Evolutionary conservation across 768 basidiomycete species (phyloP).

Genomic region (Suillus occidentalis): DNA sequence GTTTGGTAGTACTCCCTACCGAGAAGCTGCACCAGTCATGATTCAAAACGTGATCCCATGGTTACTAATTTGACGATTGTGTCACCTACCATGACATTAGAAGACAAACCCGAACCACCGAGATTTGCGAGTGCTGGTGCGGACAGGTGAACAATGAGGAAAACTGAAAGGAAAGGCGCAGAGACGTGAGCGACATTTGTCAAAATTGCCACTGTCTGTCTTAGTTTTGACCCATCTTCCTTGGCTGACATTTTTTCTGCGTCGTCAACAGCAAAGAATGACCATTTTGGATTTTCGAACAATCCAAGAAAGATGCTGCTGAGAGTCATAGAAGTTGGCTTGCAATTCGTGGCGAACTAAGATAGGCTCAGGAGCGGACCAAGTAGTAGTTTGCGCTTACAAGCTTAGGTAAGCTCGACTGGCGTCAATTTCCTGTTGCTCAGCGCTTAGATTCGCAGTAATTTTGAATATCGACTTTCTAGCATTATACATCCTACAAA

Average conservation of each 20-base stretch:
- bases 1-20: conserved; percentile 89
- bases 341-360: background rate
- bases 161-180: conserved; percentile 75
- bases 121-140: conserved; percentile 72
- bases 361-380: too few relatives aligned
- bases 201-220: conserved; percentile 33
- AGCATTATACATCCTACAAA: background rate
- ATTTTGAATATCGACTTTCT: background rate
- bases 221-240: background rate
- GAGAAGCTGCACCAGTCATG: conserved; percentile 50
- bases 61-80: background rate
- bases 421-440: too few relatives aligned
- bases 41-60: background rate
- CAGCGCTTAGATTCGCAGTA: background rate
- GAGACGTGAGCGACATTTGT: conserved; percentile 66
- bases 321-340: background rate
- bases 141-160: conserved; percentile 72
- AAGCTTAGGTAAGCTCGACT: too few relatives aligned
- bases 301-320: background rate
- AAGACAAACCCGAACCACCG: conserved; percentile 67
- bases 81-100: conserved; percentile 68
- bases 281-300: background rate
- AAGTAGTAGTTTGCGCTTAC: too few relatives aligned
- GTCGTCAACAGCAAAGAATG: background rate
- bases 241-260: background rate